Evolutionary conservation across 2,329 filamentous ascomycete genomes (phyloP).

Genomic region (Xylaria sp.): DNA sequence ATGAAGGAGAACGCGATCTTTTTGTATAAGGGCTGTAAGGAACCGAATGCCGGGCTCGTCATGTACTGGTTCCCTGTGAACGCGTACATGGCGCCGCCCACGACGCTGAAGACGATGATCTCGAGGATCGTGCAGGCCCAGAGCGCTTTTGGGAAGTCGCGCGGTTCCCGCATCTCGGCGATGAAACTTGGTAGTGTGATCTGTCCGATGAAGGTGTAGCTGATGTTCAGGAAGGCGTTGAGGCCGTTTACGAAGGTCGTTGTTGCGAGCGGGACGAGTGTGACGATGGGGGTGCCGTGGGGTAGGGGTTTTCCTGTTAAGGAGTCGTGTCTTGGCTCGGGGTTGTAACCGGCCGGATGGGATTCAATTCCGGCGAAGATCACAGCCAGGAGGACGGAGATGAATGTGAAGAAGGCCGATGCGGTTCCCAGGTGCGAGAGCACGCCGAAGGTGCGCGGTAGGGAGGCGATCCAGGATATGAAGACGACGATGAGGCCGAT

Average conservation of each 20-base stretch:
- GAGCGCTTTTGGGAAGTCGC: conserved; percentile 87
- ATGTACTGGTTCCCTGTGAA: conserved; percentile 88
- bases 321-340: conserved; percentile 33
- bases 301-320: conserved; percentile 22
- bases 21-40: conserved; percentile 71
- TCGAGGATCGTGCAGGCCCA: conserved; percentile 88
- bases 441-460: conserved; percentile 79
- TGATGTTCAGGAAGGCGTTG: conserved; percentile 90
- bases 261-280: conserved; percentile 59
- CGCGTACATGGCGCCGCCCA: conserved; percentile 76
- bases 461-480: conserved; percentile 70
- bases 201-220: conserved; percentile 93
- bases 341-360: conserved; percentile 63
- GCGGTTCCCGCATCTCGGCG: conserved; percentile 77
- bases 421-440: conserved; percentile 73
- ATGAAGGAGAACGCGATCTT: conserved; percentile 92
- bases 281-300: conserved; percentile 61
- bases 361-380: conserved; percentile 74
- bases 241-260: conserved; percentile 79
- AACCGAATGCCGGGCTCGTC: conserved; percentile 81
- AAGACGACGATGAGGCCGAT: conserved; percentile 71
- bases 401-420: conserved; percentile 82
- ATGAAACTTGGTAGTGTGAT: conserved; percentile 94
- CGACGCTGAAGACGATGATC: conserved; percentile 76
- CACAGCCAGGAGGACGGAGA: conserved; percentile 78